phyloP scores from a whole-genome alignment of 495 filamentous ascomycete genomes.

The Talaromyces borbonicus region DNA sequence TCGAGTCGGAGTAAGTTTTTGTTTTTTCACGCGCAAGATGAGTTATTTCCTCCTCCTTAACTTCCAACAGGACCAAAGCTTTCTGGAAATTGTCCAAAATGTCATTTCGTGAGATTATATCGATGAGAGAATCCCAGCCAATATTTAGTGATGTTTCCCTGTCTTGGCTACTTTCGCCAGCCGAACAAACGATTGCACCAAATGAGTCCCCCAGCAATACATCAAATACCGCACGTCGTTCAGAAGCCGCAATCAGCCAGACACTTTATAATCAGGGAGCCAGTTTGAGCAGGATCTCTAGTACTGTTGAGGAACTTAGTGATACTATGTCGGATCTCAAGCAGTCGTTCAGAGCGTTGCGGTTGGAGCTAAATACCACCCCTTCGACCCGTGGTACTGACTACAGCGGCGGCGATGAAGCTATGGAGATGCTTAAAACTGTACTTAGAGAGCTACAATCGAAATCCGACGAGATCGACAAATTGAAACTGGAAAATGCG shows the following conservation, averaged over 20 bases:
- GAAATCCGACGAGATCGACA: constrained; percentile 39
- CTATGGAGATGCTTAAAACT: constrained; percentile 34
- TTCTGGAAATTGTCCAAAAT: constrained; percentile 39
- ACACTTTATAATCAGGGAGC: constrained; percentile 35
- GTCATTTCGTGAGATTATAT: constrained; percentile 36
- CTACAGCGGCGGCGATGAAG: neutral
- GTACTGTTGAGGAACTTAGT: constrained; percentile 33
- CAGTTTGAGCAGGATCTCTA: constrained; percentile 36
- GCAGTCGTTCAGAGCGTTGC: constrained; percentile 31
- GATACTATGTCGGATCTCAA: constrained; percentile 40
- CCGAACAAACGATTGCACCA: neutral
- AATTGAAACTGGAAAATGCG: constrained; percentile 35
- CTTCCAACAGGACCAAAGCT: constrained; percentile 23
- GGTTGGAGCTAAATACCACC: constrained; percentile 29
- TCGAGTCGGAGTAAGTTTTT: constrained; percentile 31
- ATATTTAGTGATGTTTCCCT: constrained; percentile 28
- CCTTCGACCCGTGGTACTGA: constrained; percentile 9
- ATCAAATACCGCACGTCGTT: neutral
- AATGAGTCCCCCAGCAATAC: neutral
- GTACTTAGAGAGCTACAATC: constrained; percentile 35
- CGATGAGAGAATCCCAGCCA: constrained; percentile 35
- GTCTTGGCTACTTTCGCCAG: constrained; percentile 2
- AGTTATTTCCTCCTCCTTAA: neutral
- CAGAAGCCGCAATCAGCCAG: constrained; percentile 15
- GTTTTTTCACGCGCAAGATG: too few relatives aligned